A percentile compares a stretch with the other conserved stretches of the same genome.
Evolutionary conservation across 371 early-diverging fungal genomes (phyloP).

Genomic region (Mucor racemosus): DNA sequence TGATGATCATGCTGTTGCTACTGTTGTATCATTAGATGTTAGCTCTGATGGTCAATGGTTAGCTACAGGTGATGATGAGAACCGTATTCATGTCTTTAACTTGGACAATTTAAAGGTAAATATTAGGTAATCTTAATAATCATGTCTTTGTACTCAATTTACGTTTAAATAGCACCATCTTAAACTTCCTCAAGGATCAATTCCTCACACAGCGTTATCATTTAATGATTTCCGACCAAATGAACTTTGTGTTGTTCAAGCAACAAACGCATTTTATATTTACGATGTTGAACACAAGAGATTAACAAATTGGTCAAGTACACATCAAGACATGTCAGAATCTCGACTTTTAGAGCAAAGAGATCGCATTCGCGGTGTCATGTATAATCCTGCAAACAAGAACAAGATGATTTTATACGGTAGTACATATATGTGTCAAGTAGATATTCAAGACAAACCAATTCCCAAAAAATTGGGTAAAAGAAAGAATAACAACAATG

Average conservation of each 20-base stretch:
- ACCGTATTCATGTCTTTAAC: conserved; percentile 78
- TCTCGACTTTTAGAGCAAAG: conserved; percentile 56
- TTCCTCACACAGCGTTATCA: conserved; percentile 73
- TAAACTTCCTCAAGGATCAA: conserved; percentile 69
- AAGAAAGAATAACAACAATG: conserved; percentile 35
- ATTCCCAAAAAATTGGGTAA: conserved; percentile 29
- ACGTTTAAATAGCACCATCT: conserved; percentile 57
- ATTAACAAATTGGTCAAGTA: conserved; percentile 81
- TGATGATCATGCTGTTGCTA: conserved; percentile 54
- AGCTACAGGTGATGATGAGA: conserved; percentile 78
- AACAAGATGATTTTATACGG: conserved; percentile 74
- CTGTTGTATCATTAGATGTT: conserved; percentile 69
- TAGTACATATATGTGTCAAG: conserved; percentile 69
- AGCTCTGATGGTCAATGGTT: conserved; percentile 84
- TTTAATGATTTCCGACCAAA: conserved; percentile 71
- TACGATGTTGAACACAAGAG: conserved; percentile 75
- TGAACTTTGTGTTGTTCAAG: conserved; percentile 67
- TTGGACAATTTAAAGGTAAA: conserved; percentile 74
- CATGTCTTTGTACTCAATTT: background rate
- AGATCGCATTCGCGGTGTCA: conserved; percentile 76
- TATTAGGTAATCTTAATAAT: no score
- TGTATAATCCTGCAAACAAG: conserved; percentile 70
- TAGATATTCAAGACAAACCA: conserved; percentile 69
- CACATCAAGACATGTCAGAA: conserved; percentile 59
- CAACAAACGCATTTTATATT: conserved; percentile 75